A percentile compares a stretch with the other conserved stretches of the same genome.
Evolutionary conservation across 495 filamentous ascomycete species (phyloP).

Genomic region (Parathielavia hyrcaniae): DNA sequence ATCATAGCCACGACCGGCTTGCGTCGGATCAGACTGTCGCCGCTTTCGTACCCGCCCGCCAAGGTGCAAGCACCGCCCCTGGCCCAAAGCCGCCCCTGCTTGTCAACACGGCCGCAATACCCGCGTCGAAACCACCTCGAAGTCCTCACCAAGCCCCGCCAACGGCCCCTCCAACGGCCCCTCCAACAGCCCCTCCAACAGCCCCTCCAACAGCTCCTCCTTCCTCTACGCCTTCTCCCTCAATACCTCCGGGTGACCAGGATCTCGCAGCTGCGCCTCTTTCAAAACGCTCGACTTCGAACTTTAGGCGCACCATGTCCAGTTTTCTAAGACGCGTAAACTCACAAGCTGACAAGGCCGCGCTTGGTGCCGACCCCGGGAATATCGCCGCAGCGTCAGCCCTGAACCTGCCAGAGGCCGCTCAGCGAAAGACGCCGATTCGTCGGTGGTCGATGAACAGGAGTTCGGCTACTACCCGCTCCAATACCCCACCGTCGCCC

Average conservation of each 20-base stretch:
- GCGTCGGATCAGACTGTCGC: constrained; percentile 25
- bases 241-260: constrained; percentile 18
- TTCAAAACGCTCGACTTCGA: constrained; percentile 30
- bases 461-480: constrained; percentile 45
- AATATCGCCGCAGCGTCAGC: constrained; percentile 18
- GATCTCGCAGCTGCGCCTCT: constrained; percentile 29
- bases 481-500: constrained; percentile 50
- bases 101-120: constrained; percentile 28
- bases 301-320: constrained; percentile 37
- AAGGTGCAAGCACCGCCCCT: constrained; percentile 20
- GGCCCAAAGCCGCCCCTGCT: constrained; percentile 26
- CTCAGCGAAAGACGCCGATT: constrained; percentile 24
- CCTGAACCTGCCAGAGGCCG: constrained; percentile 22
- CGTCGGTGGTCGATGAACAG: constrained; percentile 45
- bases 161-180: constrained; percentile 5
- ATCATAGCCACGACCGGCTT: constrained; percentile 29
- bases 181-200: constrained; percentile 7
- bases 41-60: constrained; percentile 23
- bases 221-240: constrained; percentile 19
- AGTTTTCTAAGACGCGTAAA: constrained; percentile 29
- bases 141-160: constrained; percentile 12
- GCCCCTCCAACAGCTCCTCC: not conserved
- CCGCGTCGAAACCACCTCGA: constrained; percentile 16
- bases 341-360: constrained; percentile 29
- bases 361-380: constrained; percentile 15